phyloP scores from a whole-genome alignment of 768 basidiomycete genomes.

The Chalciporus piperatus region DNA sequence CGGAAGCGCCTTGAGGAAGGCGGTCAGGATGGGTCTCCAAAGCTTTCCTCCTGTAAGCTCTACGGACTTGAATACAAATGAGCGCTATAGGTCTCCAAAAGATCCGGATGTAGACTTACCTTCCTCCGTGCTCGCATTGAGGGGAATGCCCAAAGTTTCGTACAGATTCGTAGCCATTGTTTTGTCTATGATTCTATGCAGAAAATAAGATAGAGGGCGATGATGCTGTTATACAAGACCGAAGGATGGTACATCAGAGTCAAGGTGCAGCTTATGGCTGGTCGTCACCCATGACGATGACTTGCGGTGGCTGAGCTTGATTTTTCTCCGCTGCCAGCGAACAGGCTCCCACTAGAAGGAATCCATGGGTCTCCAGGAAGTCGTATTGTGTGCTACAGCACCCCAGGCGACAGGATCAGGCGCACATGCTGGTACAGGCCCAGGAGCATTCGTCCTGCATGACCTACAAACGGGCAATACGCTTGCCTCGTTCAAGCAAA shows the following conservation, averaged over 20 bases:
- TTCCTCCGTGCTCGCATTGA: constrained; percentile 59
- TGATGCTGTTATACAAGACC: not conserved
- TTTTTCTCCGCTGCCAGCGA: constrained; percentile 1
- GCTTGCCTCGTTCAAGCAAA: constrained; percentile 88
- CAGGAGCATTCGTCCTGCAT: constrained; percentile 71
- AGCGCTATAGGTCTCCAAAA: constrained; percentile 1
- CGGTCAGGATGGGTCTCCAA: constrained; percentile 77
- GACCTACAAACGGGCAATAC: constrained; percentile 76
- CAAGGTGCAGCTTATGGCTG: not conserved
- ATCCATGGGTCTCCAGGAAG: constrained; percentile 61
- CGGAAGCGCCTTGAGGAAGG: constrained; percentile 51
- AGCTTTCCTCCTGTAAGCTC: constrained; percentile 73
- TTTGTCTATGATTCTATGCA: constrained; percentile 2
- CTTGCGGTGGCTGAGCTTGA: constrained; percentile 17
- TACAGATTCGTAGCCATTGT: constrained; percentile 62
- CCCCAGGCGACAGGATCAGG: constrained; percentile 39
- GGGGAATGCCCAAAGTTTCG: constrained; percentile 53
- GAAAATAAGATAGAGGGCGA: not conserved
- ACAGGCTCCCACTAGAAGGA: not conserved
- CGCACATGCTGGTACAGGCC: constrained; percentile 40
- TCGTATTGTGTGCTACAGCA: constrained; percentile 60
- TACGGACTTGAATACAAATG: constrained; percentile 51
- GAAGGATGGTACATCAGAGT: not conserved
- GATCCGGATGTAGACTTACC: constrained; percentile 41
- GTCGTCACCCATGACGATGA: not conserved